Evolutionary conservation across 1,284 basidiomycete genomes (phyloP).

Genomic region (Cryptococcus sp.): DNA sequence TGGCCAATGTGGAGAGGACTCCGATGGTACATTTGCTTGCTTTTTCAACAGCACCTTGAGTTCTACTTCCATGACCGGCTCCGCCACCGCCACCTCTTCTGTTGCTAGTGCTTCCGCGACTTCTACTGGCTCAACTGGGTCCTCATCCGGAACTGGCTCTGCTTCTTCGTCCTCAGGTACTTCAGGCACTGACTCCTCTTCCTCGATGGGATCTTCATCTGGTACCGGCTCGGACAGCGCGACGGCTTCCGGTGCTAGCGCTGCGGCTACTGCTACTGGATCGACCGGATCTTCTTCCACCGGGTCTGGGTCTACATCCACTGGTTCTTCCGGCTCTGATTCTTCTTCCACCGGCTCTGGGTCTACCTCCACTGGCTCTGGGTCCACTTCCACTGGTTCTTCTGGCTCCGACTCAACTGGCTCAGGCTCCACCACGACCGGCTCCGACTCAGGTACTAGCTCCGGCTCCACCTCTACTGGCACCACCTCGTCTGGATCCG

Average conservation of each 20-base stretch:
- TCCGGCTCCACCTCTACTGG: constrained; percentile 2
- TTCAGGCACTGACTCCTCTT: not conserved
- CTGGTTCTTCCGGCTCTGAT: not conserved
- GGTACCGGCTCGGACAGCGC: not conserved
- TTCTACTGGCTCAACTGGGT: not conserved
- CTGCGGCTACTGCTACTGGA: not conserved
- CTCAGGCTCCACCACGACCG: not conserved
- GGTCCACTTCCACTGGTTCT: not conserved
- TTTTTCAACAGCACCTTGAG: constrained; percentile 2
- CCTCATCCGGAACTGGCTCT: not conserved
- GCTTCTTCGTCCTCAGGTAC: not conserved
- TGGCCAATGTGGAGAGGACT: constrained; percentile 1
- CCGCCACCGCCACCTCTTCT: not conserved
- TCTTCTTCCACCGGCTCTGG: not conserved
- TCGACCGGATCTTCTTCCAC: not conserved
- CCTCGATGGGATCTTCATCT: constrained; percentile 1
- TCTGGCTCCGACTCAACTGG: constrained; percentile 1
- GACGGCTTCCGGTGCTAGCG: not conserved
- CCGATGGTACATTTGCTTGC: not conserved
- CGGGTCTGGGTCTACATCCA: not conserved
- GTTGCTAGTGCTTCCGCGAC: not conserved
- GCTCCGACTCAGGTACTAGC: not conserved
- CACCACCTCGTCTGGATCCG: not conserved
- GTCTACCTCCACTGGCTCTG: not conserved
- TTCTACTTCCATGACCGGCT: not conserved